Percentiles rank a stretch among this genome's conserved stretches.
Evolutionary conservation across 2,329 filamentous ascomycete genomes (phyloP).

Genomic region (Fusarium oligoseptatum): DNA sequence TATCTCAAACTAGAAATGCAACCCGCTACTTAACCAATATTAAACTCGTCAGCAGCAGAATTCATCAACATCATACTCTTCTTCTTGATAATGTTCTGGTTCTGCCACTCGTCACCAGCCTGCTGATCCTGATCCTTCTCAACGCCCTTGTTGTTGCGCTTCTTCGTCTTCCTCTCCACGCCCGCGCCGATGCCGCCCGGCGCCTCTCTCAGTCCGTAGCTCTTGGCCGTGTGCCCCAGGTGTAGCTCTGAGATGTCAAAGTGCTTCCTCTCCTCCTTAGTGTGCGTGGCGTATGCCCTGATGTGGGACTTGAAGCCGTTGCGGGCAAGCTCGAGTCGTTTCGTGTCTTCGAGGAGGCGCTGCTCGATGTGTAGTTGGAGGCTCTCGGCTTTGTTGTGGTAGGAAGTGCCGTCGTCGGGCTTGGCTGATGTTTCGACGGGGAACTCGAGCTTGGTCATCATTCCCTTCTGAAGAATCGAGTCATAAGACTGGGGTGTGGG

Average conservation of each 20-base stretch:
- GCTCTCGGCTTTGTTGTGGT: constrained; percentile 66
- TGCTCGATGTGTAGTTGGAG: constrained; percentile 72
- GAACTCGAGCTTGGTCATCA: constrained; percentile 71
- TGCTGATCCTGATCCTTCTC: constrained; percentile 55
- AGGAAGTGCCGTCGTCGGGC: constrained; percentile 57
- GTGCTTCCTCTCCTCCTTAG: constrained; percentile 83
- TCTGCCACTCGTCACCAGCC: constrained; percentile 48
- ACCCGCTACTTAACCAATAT: constrained; percentile 66
- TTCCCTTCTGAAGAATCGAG: constrained; percentile 73
- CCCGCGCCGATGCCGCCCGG: constrained; percentile 83
- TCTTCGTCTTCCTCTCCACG: constrained; percentile 62
- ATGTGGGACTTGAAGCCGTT: constrained; percentile 93
- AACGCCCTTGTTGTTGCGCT: constrained; percentile 50
- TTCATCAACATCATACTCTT: constrained; percentile 76
- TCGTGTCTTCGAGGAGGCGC: constrained; percentile 70
- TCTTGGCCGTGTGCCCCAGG: constrained; percentile 93
- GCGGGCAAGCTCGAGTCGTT: constrained; percentile 83
- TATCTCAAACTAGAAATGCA: constrained; percentile 34
- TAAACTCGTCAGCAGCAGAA: constrained; percentile 75
- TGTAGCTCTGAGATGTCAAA: constrained; percentile 95
- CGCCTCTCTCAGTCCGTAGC: constrained; percentile 89
- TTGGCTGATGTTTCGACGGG: constrained; percentile 76
- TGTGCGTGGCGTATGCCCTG: constrained; percentile 93
- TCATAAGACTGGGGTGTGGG: constrained; percentile 67
- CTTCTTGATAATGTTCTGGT: constrained; percentile 65